phyloP scores from a whole-genome alignment of 345 rosid genomes.

The Mercurialis annua region DNA sequence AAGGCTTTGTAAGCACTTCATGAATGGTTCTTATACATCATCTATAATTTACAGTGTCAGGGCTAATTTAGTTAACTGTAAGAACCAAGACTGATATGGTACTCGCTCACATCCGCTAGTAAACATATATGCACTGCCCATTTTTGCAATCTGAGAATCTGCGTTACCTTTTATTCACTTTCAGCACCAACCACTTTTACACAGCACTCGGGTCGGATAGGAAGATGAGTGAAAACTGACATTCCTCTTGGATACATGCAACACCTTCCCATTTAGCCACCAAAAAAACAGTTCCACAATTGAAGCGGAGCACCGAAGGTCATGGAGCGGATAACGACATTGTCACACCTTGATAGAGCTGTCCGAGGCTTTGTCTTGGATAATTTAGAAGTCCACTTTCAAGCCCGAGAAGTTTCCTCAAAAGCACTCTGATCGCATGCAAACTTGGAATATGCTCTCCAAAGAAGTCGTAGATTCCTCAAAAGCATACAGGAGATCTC shows the following conservation, averaged over 20 bases:
- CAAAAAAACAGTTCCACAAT: neutral
- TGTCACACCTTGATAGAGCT: neutral
- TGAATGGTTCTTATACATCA: neutral
- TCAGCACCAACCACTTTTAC: neutral
- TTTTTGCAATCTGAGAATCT: neutral
- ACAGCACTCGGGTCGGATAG: neutral
- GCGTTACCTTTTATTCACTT: neutral
- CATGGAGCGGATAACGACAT: neutral
- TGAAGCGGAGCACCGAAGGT: neutral
- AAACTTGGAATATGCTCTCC: neutral
- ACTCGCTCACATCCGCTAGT: neutral
- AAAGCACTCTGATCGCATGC: neutral
- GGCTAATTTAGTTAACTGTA: no score
- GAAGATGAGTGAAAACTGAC: neutral
- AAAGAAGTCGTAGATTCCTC: conserved; percentile 1
- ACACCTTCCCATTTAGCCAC: neutral
- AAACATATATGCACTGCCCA: neutral
- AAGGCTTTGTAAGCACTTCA: neutral
- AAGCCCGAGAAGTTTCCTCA: neutral
- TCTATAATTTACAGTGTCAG: neutral
- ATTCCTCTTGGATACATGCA: neutral
- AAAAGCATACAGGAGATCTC: neutral
- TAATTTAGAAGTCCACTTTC: neutral
- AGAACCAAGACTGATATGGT: conserved; percentile 2
- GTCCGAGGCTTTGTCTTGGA: neutral